Conservation (phyloP, 495 filamentous ascomycete species). For the Annulohypoxylon nitens region DNA sequence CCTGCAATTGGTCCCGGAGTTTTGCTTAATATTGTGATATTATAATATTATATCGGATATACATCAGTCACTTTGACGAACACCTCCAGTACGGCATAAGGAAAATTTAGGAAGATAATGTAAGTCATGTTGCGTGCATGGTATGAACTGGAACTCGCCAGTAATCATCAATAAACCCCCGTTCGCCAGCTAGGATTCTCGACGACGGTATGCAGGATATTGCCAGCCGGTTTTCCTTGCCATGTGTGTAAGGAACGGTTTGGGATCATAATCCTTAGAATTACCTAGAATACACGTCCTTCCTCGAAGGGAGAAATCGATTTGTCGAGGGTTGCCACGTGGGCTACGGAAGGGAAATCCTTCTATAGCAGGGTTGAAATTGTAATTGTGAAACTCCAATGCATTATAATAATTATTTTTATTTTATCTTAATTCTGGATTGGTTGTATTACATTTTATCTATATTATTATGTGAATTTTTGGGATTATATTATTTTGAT, state of each 20-base stretch:
- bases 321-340: conserved; percentile 43
- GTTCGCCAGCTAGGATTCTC: conserved; percentile 6
- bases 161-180: conserved; percentile 20
- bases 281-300: conserved; percentile 15
- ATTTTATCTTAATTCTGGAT: neutral
- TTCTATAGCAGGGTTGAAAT: conserved; percentile 24
- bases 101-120: conserved; percentile 3
- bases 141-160: conserved; percentile 12
- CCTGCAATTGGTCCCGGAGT: conserved; percentile 32
- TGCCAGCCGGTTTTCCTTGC: conserved; percentile 14
- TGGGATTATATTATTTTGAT: conserved; percentile 10
- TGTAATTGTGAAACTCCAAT: conserved; percentile 14
- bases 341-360: conserved; percentile 40
- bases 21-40: conserved; percentile 10
- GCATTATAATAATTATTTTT: conserved; percentile 25
- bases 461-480: conserved; percentile 5
- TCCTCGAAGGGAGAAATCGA: conserved; percentile 26
- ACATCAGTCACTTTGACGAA: conserved; percentile 16
- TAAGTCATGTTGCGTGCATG: conserved; percentile 40
- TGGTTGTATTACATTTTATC: conserved; percentile 2
- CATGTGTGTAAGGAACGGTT: conserved; percentile 26
- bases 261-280: conserved; percentile 42
- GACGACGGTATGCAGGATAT: conserved; percentile 22
- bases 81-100: neutral
- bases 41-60: neutral